A percentile compares a stretch with the other conserved stretches of the same genome.
Evolutionary conservation across 2,329 filamentous ascomycete genomes (phyloP).

Genomic region (Tolypocladium ovalisporum): DNA sequence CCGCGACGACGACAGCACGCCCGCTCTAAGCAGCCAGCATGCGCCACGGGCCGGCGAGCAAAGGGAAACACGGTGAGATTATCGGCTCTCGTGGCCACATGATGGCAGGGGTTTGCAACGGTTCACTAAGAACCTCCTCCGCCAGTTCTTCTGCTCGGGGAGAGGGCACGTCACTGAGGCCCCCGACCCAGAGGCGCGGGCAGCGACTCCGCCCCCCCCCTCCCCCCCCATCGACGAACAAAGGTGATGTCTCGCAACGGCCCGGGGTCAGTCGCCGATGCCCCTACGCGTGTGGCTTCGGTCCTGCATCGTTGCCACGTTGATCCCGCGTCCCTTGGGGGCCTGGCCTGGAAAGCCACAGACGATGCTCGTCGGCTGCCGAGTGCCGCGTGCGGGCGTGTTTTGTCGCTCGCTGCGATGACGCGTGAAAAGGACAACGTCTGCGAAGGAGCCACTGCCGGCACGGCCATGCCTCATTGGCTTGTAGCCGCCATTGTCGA

Average conservation of each 20-base stretch:
- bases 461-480: neutral
- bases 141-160: neutral
- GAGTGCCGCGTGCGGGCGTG: neutral
- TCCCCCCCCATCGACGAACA: neutral
- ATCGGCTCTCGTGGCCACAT: neutral
- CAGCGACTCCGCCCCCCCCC: neutral
- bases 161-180: neutral
- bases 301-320: neutral
- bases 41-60: conserved; percentile 1
- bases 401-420: neutral
- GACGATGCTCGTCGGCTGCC: neutral
- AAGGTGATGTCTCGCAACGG: neutral
- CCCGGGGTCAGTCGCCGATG: neutral
- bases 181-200: neutral
- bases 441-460: neutral
- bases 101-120: neutral
- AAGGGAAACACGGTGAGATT: neutral
- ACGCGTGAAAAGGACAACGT: neutral
- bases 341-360: neutral
- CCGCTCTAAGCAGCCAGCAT: neutral
- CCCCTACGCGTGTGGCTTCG: neutral
- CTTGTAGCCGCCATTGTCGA: conserved; percentile 1
- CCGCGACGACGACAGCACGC: neutral
- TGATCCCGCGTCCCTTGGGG: neutral
- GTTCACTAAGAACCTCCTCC: neutral